A percentile compares a stretch with the other conserved stretches of the same genome.
Evolutionary conservation across 2,329 filamentous ascomycete species (phyloP).

Genomic region (Colletotrichum scovillei): DNA sequence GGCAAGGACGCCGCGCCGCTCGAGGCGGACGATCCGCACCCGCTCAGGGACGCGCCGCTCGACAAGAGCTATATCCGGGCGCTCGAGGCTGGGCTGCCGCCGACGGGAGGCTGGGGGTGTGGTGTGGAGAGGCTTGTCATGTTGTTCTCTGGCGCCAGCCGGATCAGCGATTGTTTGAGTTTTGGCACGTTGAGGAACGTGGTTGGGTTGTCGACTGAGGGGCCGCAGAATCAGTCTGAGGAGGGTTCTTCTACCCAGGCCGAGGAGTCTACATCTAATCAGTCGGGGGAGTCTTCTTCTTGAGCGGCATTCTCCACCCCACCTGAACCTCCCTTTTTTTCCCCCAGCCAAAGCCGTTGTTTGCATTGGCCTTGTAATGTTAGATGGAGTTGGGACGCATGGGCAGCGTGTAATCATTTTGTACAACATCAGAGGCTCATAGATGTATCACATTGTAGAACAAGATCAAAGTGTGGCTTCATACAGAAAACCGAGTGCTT

Average conservation of each 20-base stretch:
- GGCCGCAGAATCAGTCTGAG: neutral
- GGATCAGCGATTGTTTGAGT: constrained; percentile 86
- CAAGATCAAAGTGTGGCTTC: neutral
- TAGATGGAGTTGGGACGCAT: neutral
- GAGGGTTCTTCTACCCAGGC: too few relatives aligned
- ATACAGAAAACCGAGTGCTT: neutral
- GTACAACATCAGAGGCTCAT: constrained; percentile 9
- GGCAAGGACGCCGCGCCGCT: constrained; percentile 39
- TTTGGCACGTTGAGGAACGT: constrained; percentile 87
- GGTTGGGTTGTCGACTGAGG: constrained; percentile 59
- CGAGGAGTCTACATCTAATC: too few relatives aligned
- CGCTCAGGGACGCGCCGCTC: constrained; percentile 56
- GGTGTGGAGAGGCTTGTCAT: constrained; percentile 92
- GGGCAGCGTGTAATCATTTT: constrained; percentile 3
- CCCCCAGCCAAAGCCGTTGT: neutral
- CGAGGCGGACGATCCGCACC: constrained; percentile 43
- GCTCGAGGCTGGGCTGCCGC: constrained; percentile 90
- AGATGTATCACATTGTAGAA: constrained; percentile 8
- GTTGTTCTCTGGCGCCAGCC: constrained; percentile 82
- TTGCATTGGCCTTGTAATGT: neutral
- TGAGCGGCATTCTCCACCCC: neutral
- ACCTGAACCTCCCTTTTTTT: neutral
- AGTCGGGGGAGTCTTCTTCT: neutral
- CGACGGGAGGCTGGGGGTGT: constrained; percentile 96
- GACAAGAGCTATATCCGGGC: constrained; percentile 89